Evolutionary conservation across 495 filamentous ascomycete species (phyloP).

Genomic region (Pseudevernia furfuracea): DNA sequence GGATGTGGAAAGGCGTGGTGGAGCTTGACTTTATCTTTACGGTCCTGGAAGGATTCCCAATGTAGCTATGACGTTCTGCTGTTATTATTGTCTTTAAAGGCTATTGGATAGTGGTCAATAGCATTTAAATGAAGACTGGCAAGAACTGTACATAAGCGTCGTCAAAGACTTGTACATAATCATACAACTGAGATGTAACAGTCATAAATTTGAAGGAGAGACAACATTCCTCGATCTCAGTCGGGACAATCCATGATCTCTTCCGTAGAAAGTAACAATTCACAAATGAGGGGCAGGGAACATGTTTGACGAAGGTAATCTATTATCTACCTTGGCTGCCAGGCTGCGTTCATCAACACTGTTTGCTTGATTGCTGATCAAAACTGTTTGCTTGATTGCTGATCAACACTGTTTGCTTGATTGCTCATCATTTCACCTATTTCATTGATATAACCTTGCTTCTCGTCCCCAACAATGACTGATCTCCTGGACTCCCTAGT

Average conservation of each 20-base stretch:
- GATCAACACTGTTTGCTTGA: too few relatives aligned
- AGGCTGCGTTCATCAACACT: too few relatives aligned
- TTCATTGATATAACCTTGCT: not conserved
- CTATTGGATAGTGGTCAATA: conserved; percentile 11
- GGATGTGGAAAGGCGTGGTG: conserved; percentile 4
- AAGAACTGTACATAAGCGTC: conserved; percentile 2
- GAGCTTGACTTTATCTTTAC: conserved; percentile 3
- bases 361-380: not conserved
- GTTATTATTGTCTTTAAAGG: conserved; percentile 8
- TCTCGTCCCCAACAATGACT: conserved; percentile 8
- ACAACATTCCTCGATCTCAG: not conserved
- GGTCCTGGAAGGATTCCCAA: not conserved
- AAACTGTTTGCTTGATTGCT: not conserved
- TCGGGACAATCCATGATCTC: not conserved
- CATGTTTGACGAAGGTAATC: not conserved
- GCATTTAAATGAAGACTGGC: conserved; percentile 12
- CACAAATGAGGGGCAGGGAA: not conserved
- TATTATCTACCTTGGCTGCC: not conserved
- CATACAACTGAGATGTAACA: not conserved
- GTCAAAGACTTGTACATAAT: not conserved
- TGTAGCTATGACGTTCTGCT: conserved; percentile 22
- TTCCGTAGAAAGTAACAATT: not conserved
- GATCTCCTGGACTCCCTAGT: conserved; percentile 15
- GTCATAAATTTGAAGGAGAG: not conserved
- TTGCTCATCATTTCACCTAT: not conserved